Conservation (phyloP, 2,329 filamentous ascomycete genomes). For the Colletotrichum chrysophilum region DNA sequence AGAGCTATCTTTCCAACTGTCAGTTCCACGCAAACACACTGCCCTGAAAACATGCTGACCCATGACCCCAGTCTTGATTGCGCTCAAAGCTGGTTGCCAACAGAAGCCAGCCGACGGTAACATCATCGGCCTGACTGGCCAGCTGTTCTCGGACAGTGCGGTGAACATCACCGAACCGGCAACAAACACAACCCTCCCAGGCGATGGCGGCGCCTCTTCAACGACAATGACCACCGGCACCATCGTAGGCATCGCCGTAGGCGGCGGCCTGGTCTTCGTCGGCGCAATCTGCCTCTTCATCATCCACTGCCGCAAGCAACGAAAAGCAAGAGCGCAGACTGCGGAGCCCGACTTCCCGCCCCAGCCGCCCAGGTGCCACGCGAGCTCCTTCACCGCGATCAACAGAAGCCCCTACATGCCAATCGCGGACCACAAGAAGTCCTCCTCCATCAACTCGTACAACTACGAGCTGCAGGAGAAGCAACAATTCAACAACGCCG, state of each 20-base stretch:
- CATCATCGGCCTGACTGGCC: constrained; percentile 44
- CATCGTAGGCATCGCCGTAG: constrained; percentile 60
- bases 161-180: constrained; percentile 44
- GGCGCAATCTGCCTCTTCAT: constrained; percentile 48
- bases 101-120: constrained; percentile 45
- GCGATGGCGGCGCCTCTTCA: constrained; percentile 28
- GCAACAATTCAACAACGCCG: constrained; percentile 35
- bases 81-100: constrained; percentile 52
- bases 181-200: constrained; percentile 27
- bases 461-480: constrained; percentile 25
- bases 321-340: constrained; percentile 17
- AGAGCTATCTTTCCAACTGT: constrained; percentile 56
- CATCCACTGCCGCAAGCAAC: constrained; percentile 53
- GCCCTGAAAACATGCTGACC: too few relatives aligned
- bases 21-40: constrained; percentile 22
- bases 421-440: constrained; percentile 30
- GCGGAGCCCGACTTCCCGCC: too few relatives aligned
- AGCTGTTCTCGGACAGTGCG: constrained; percentile 41
- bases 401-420: constrained; percentile 23
- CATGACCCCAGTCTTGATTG: constrained; percentile 45
- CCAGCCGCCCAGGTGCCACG: constrained; percentile 12
- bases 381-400: constrained; percentile 21
- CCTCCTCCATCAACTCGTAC: constrained; percentile 25
- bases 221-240: constrained; percentile 48
- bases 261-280: constrained; percentile 46